A percentile compares a stretch with the other conserved stretches of the same genome.
phyloP scores from a whole-genome alignment of 2,329 filamentous ascomycete species.

The Tolypocladium inflatum region DNA sequence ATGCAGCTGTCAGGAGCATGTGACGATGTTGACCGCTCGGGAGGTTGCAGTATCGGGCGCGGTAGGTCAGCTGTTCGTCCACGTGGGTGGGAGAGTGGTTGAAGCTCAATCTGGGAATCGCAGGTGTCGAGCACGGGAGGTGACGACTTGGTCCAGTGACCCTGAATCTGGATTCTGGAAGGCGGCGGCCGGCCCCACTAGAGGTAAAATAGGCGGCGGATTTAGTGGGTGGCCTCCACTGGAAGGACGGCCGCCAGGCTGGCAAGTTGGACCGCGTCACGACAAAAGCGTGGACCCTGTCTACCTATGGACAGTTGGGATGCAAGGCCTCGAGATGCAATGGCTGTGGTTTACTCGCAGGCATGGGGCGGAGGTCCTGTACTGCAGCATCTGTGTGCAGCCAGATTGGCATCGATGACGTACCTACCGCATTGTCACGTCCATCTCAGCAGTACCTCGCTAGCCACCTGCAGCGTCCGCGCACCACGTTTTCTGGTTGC shows the following conservation, averaged over 20 bases:
- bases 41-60: not conserved
- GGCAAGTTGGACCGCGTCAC: no score
- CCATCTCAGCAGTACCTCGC: no score
- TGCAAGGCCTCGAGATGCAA: no score
- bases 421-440: no score
- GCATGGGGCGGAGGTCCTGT: no score
- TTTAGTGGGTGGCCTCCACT: not conserved
- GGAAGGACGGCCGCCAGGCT: not conserved
- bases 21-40: not conserved
- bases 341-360: no score
- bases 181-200: not conserved
- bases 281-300: no score
- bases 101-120: not conserved
- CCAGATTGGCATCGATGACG: not conserved
- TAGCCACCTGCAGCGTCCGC: not conserved
- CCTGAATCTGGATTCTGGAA: not conserved
- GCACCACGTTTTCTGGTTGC: not conserved
- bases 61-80: not conserved
- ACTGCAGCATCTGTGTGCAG: not conserved
- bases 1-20: not conserved
- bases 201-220: not conserved
- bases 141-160: conserved; percentile 1
- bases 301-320: no score
- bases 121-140: not conserved
- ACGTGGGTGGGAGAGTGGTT: not conserved